phyloP scores from a whole-genome alignment of 106 monocot species.

The Dioscorea dumetorum region DNA sequence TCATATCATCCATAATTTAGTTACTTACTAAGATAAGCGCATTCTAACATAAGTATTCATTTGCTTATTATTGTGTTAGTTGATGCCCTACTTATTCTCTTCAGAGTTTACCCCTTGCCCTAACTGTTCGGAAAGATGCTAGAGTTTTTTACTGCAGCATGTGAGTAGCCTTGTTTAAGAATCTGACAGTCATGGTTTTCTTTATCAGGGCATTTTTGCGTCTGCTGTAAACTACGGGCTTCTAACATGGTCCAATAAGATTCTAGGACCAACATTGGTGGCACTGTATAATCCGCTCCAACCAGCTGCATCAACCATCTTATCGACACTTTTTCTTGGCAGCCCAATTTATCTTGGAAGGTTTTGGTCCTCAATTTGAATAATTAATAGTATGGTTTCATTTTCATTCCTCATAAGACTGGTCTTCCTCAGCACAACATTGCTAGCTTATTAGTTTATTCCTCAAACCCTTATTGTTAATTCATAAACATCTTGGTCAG shows the following conservation, averaged over 20 bases:
- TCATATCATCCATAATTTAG: too few relatives aligned
- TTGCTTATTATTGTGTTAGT: neutral
- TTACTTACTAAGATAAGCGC: too few relatives aligned
- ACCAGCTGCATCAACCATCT: slow-evolving; percentile 38
- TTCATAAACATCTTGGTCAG: too few relatives aligned
- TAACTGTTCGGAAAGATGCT: neutral
- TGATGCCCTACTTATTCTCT: neutral
- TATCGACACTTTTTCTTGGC: slow-evolving; percentile 81
- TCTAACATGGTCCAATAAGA: slow-evolving; percentile 86
- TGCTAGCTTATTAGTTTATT: too few relatives aligned
- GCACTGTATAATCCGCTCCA: slow-evolving; percentile 80
- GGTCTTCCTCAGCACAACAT: too few relatives aligned
- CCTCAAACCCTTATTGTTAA: too few relatives aligned
- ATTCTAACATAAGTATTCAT: too few relatives aligned
- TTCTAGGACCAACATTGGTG: slow-evolving; percentile 73
- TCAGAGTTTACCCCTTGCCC: neutral
- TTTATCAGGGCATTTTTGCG: slow-evolving; percentile 52
- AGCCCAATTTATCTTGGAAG: slow-evolving; percentile 83
- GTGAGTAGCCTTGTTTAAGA: neutral
- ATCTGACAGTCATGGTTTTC: neutral
- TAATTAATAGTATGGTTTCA: neutral
- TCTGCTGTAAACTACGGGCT: slow-evolving; percentile 83
- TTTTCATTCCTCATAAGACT: neutral
- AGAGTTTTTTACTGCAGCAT: neutral
- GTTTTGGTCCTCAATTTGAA: slow-evolving; percentile 16